Percentiles rank a stretch among this genome's conserved stretches.
Conservation (phyloP, 306 rosid genomes). For the Malus domestica region DNA sequence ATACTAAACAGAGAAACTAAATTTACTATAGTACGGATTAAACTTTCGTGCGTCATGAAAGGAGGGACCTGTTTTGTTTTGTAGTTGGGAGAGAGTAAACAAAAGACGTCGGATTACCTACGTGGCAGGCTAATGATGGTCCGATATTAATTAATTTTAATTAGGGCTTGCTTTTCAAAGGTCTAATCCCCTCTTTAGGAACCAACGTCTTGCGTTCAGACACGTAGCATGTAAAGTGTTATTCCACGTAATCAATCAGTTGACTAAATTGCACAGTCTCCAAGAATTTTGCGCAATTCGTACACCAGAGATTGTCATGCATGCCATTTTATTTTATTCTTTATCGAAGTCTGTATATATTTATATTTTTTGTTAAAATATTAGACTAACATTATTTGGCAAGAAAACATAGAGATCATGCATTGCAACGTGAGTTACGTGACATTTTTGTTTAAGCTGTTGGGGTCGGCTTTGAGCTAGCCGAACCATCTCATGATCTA, state of each 20-base stretch:
- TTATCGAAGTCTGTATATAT: neutral
- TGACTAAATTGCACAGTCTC: neutral
- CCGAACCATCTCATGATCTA: too few relatives aligned
- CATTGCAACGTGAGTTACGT: neutral
- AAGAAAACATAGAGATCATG: neutral
- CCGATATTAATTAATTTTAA: neutral
- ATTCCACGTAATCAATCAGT: neutral
- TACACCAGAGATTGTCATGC: neutral
- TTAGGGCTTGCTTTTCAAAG: constrained; percentile 1
- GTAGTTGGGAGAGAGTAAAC: too few relatives aligned
- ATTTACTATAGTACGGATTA: neutral
- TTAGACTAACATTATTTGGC: neutral
- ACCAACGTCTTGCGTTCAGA: neutral
- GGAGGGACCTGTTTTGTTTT: neutral
- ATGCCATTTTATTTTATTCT: neutral
- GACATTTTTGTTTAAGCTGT: neutral
- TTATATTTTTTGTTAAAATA: neutral
- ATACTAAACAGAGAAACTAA: neutral
- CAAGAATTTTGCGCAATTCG: neutral
- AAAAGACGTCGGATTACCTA: neutral
- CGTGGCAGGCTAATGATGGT: constrained; percentile 22
- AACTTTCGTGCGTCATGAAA: neutral
- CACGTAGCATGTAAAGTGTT: constrained; percentile 18
- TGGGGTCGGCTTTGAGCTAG: neutral
- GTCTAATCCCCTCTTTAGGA: neutral